Evolutionary conservation across 2,329 filamentous ascomycete genomes (phyloP), one percentile per base, ranked within the genome.

Genomic region (Trichoderma brevicompactum): DNA sequence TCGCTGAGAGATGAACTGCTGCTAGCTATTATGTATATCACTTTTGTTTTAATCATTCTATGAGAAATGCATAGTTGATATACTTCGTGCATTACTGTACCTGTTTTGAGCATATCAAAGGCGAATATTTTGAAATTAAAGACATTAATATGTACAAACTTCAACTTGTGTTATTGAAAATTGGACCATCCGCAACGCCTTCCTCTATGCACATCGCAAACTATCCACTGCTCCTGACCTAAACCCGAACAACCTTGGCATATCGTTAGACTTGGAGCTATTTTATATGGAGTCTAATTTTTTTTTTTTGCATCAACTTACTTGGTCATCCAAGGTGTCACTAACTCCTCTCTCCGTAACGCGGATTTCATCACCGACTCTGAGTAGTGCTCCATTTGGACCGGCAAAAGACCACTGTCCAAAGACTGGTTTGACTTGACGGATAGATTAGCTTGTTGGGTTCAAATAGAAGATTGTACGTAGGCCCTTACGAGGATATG

Each of bases 341-440:
- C 41, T 46, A 6, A 34, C 28, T 28, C 55, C 55, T 15, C 65
- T 68, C 48, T 67, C 49, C 7, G 54, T 66, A 15, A 69, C 58
- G 15, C 52, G 50, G 19, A 68, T 46, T 44, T 65, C 65, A 70
- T 83, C 68, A 1, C 67, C 68, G 7, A 70, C 68, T 32, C 67
- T 46, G 8, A 70, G 41, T 3, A 64, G 65, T 2, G 59, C 67
- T 10, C 68, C 68, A n/a, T 64, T 68, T 13, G 68, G 67, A 10
- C 66, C 66, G 10, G 64, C 66, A 55, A 65, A 69, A 6, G 68
- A 65, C 59, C 68, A 70, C 41, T 70, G 67, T 13, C 68, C 68
- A 65, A 70, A 70, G 2, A 70, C 68, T 10, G 68, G 68, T 32
- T 70, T 70, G 23, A 69, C 67, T 69, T 23, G n/a, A 28, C n/a